A percentile compares a stretch with the other conserved stretches of the same genome.
Conservation (phyloP, 192 early-diverging fungal genomes). For the Pecoramyces ruminantium region DNA sequence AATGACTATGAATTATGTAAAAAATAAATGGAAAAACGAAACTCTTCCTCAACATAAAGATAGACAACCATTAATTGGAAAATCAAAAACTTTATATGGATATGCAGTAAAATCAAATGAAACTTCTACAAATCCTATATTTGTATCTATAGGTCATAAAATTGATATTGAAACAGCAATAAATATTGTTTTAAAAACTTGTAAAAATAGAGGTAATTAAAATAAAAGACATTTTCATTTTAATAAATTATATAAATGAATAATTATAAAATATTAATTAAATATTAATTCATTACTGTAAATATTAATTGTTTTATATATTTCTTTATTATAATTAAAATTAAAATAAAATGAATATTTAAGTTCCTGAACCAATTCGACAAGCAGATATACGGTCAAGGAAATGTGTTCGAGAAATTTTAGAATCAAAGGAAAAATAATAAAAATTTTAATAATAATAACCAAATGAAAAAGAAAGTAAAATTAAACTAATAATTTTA, state of each 20-base stretch:
- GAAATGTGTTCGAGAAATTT: background rate
- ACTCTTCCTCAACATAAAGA: constrained; percentile 15
- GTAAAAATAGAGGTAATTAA: background rate
- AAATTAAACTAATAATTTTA: too few relatives aligned
- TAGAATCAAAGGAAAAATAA: background rate
- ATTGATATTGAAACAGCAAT: constrained; percentile 55
- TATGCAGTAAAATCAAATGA: constrained; percentile 9
- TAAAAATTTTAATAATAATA: too few relatives aligned
- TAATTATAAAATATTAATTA: too few relatives aligned
- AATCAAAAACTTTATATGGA: background rate
- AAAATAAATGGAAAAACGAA: constrained; percentile 14
- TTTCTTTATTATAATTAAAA: too few relatives aligned
- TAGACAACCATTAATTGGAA: constrained; percentile 18
- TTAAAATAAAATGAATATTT: too few relatives aligned
- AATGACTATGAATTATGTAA: constrained; percentile 31
- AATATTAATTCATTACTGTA: too few relatives aligned
- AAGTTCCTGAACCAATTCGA: constrained; percentile 80
- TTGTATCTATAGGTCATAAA: constrained; percentile 70
- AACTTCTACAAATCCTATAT: constrained; percentile 57
- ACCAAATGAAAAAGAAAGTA: too few relatives aligned
- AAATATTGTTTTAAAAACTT: constrained; percentile 38
- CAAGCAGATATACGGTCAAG: constrained; percentile 41
- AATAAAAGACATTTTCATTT: too few relatives aligned
- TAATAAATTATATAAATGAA: too few relatives aligned
- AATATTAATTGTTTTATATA: too few relatives aligned